Conservation (phyloP, 805 yeast genomes). For the Wickerhamiella galacta region DNA sequence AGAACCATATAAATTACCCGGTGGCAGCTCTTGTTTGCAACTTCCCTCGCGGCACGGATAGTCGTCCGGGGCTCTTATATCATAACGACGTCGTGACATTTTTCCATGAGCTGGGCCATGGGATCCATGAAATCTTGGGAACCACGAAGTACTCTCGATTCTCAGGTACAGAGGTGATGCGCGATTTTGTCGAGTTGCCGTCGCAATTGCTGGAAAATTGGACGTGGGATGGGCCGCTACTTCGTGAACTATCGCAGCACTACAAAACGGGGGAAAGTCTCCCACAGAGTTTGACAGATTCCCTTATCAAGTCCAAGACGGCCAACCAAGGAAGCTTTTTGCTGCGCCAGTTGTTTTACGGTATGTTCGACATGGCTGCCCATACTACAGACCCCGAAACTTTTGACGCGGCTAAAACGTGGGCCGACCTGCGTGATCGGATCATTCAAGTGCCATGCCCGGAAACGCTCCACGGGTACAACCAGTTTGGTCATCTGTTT, state of each 20-base stretch:
- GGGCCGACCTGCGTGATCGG: constrained; percentile 55
- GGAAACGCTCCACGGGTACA: constrained; percentile 6
- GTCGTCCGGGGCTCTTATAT: constrained; percentile 57
- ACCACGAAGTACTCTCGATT: constrained; percentile 47
- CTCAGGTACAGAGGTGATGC: constrained; percentile 59
- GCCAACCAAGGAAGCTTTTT: constrained; percentile 60
- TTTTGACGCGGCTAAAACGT: constrained; percentile 35
- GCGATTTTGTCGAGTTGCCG: constrained; percentile 87
- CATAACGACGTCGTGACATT: constrained; percentile 69
- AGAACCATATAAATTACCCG: constrained; percentile 32
- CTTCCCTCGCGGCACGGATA: constrained; percentile 55
- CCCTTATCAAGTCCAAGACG: constrained; percentile 47
- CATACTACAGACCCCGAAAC: constrained; percentile 34
- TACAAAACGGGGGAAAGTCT: constrained; percentile 41
- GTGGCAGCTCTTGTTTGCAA: constrained; percentile 71
- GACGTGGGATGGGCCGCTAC: constrained; percentile 61
- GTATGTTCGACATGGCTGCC: constrained; percentile 55
- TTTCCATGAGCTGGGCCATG: constrained; percentile 84
- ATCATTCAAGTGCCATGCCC: constrained; percentile 19
- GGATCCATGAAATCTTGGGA: constrained; percentile 64
- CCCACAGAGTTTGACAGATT: constrained; percentile 38
- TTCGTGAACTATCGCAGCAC: constrained; percentile 41
- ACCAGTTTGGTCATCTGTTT: constrained; percentile 40
- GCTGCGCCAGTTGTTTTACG: constrained; percentile 65
- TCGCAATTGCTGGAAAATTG: constrained; percentile 80